Conservation (phyloP, 306 rosid genomes). For the Sicyos edulis region DNA sequence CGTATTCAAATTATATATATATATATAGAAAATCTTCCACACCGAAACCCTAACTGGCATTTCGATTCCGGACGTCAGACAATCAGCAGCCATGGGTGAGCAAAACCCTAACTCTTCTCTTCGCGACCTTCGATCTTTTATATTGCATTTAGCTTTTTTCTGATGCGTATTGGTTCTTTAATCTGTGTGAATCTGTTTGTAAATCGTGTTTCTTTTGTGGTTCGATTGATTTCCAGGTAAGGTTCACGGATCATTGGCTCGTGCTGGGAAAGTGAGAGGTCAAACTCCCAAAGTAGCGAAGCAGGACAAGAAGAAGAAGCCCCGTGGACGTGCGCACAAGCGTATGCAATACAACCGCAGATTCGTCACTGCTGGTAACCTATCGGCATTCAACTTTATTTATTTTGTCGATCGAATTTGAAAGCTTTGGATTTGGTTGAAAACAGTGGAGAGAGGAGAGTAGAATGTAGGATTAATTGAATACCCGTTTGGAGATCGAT, state of each 20-base stretch:
- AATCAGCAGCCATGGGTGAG: slow-evolving; percentile 20
- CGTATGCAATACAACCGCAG: slow-evolving; percentile 59
- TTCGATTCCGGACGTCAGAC: not conserved
- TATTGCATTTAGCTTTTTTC: not conserved
- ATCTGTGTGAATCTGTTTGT: not conserved
- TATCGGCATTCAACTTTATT: not conserved
- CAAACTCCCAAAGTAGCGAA: slow-evolving; percentile 69
- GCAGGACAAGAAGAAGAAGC: slow-evolving; percentile 60
- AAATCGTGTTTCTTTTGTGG: not conserved
- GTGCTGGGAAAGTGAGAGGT: slow-evolving; percentile 65
- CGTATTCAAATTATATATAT: too few relatives aligned
- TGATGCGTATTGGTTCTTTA: slow-evolving; percentile 4
- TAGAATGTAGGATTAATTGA: too few relatives aligned
- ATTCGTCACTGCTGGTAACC: slow-evolving; percentile 56
- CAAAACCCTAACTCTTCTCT: not conserved
- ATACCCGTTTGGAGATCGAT: too few relatives aligned
- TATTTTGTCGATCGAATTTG: too few relatives aligned
- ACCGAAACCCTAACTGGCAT: too few relatives aligned
- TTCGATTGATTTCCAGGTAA: slow-evolving; percentile 34
- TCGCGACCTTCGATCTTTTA: not conserved
- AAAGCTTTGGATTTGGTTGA: too few relatives aligned
- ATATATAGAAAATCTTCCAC: too few relatives aligned
- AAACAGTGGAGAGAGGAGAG: too few relatives aligned
- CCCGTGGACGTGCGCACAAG: slow-evolving; percentile 60
- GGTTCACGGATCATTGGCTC: slow-evolving; percentile 63